These are phyloP conservation scores for Penicillium argentinense DNA, from an alignment of 495 filamentous ascomycete genomes.

Conservation along the genomic window DNA sequence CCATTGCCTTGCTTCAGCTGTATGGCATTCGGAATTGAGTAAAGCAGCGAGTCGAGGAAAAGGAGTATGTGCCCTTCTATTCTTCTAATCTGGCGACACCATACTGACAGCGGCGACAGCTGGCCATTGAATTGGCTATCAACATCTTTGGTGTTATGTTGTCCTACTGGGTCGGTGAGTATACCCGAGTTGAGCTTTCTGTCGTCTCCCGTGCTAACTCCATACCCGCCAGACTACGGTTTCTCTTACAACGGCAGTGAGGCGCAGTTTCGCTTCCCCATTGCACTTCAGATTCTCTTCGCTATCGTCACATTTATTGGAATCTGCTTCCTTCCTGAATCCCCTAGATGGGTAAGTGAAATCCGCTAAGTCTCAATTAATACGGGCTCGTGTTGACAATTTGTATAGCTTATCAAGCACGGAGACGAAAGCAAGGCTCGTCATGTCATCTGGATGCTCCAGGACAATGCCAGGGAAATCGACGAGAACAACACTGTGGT, in stretches of 20 bases:
- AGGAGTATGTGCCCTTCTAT: conserved; percentile 44
- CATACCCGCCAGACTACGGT: conserved; percentile 23
- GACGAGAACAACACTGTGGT: conserved; percentile 25
- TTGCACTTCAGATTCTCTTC: conserved; percentile 58
- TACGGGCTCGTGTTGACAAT: neutral
- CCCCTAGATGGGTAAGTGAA: conserved; percentile 46
- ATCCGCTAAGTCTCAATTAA: conserved; percentile 4
- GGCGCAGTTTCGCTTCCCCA: conserved; percentile 47
- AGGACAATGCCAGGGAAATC: conserved; percentile 31
- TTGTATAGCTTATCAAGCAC: conserved; percentile 30
- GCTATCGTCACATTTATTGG: conserved; percentile 49
- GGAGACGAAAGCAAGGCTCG: conserved; percentile 30
- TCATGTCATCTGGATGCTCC: conserved; percentile 33
- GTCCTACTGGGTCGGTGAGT: conserved; percentile 39
- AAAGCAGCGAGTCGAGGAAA: conserved; percentile 62
- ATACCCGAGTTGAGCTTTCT: neutral
- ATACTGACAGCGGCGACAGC: conserved; percentile 14
- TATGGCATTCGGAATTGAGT: conserved; percentile 58
- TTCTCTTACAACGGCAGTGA: conserved; percentile 34
- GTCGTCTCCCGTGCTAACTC: neutral
- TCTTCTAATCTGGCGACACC: neutral
- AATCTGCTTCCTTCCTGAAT: conserved; percentile 53
- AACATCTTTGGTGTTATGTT: conserved; percentile 56
- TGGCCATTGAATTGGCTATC: conserved; percentile 57
- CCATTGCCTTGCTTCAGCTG: conserved; percentile 22